phyloP scores from a whole-genome alignment of 352 stramenopile genomes.

The Lagenidium giganteum region DNA sequence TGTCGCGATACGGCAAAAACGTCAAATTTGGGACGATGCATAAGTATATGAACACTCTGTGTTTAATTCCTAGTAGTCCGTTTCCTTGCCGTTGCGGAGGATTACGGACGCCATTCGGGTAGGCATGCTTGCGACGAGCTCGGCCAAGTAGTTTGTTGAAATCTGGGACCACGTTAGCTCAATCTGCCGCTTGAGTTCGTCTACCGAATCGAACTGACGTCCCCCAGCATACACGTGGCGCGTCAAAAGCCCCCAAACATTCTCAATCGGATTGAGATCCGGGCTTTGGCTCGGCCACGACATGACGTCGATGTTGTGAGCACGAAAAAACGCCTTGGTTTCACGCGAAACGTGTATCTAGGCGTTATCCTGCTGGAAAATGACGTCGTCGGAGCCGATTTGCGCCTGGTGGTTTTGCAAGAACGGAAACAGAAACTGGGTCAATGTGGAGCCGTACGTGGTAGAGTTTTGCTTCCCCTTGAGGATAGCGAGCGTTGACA shows the following conservation, averaged over 20 bases:
- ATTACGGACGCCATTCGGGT: too few relatives aligned
- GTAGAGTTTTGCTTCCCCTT: slow-evolving; percentile 1
- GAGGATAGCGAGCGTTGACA: slow-evolving; percentile 2
- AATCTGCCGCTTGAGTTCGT: slow-evolving; percentile 9
- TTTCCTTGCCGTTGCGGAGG: too few relatives aligned
- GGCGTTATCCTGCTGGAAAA: slow-evolving; percentile 26
- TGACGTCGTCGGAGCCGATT: slow-evolving; percentile 14
- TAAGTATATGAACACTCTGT: too few relatives aligned
- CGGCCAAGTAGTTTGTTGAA: too few relatives aligned
- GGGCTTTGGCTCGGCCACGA: slow-evolving; percentile 16
- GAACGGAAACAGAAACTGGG: too few relatives aligned
- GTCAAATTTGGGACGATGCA: too few relatives aligned
- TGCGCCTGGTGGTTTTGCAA: slow-evolving; percentile 10
- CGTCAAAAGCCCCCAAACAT: slow-evolving; percentile 8
- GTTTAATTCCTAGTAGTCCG: too few relatives aligned
- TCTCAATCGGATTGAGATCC: slow-evolving; percentile 24
- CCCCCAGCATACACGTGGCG: slow-evolving; percentile 1
- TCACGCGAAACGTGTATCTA: slow-evolving; percentile 9
- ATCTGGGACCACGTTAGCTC: too few relatives aligned
- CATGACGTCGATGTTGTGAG: slow-evolving; percentile 9
- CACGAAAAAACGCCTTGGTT: slow-evolving; percentile 14
- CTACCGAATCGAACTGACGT: slow-evolving; percentile 3
- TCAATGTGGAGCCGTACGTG: too few relatives aligned
- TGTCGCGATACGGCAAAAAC: too few relatives aligned
- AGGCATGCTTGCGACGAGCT: too few relatives aligned